phyloP scores from a whole-genome alignment of 257 asterid species.

The Solanum habrochaites region DNA sequence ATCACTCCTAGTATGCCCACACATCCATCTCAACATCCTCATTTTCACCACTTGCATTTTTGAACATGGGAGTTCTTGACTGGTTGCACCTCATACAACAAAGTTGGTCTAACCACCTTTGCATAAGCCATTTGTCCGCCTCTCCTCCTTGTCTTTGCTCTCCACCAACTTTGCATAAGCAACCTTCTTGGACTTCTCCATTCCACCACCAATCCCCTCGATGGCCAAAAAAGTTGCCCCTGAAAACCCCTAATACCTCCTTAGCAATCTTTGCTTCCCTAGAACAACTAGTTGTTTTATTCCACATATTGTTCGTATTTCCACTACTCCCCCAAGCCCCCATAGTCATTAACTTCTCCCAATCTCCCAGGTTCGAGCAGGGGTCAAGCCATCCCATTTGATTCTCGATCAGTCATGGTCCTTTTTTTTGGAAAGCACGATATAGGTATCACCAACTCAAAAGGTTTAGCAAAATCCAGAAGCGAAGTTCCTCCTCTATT shows the following conservation, averaged over 20 bases:
- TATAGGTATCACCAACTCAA: not conserved
- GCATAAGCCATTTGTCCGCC: not conserved
- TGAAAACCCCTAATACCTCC: not conserved
- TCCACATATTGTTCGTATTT: not conserved
- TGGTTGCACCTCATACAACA: not conserved
- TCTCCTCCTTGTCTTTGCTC: not conserved
- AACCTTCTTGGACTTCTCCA: not conserved
- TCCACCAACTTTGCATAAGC: not conserved
- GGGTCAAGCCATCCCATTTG: not conserved
- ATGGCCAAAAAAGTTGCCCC: not conserved
- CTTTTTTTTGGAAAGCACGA: not conserved
- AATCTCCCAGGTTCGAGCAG: not conserved
- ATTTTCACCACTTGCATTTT: not conserved
- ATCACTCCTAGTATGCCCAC: not conserved
- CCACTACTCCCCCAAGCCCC: not conserved
- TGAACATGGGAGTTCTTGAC: not conserved
- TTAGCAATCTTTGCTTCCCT: not conserved
- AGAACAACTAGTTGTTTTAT: not conserved
- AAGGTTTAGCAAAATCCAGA: not conserved
- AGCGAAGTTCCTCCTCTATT: not conserved
- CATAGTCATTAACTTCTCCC: not conserved
- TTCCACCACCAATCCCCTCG: not conserved
- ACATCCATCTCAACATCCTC: not conserved
- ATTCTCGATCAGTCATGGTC: not conserved
- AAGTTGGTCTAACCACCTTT: not conserved